Evolutionary conservation across 257 asterid genomes (phyloP).

Genomic region (Mentha longifolia): DNA sequence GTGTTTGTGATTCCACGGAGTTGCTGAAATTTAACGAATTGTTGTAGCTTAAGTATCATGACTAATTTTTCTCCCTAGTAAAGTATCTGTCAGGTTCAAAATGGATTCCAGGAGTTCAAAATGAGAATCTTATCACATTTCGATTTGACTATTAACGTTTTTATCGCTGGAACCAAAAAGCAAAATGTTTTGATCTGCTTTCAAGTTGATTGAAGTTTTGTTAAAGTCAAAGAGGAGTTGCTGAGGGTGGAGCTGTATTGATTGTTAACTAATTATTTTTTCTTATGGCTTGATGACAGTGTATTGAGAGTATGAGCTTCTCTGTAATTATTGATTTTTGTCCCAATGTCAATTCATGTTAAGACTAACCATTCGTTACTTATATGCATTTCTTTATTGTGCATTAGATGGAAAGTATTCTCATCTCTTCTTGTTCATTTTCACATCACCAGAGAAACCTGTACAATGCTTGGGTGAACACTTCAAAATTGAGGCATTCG

Average conservation of each 20-base stretch:
- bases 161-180: background rate
- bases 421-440: constrained; percentile 27
- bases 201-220: constrained; percentile 21
- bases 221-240: constrained; percentile 9
- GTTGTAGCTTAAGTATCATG: background rate
- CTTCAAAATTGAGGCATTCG: constrained; percentile 62
- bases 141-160: background rate
- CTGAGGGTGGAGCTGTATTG: constrained; percentile 5
- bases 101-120: constrained; percentile 1
- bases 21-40: background rate
- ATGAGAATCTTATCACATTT: background rate
- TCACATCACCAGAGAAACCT: constrained; percentile 64
- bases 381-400: constrained; percentile 3
- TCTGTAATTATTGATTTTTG: background rate
- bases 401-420: constrained; percentile 22
- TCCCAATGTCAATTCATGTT: background rate
- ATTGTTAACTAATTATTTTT: background rate
- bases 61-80: background rate
- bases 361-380: constrained; percentile 6
- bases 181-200: constrained; percentile 13
- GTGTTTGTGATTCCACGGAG: constrained; percentile 5
- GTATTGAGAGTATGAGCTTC: background rate
- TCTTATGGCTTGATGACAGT: constrained; percentile 1
- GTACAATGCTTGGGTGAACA: constrained; percentile 72
- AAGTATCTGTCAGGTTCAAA: background rate